Evolutionary conservation across 2,329 filamentous ascomycete species (phyloP), one percentile per base, ranked within the genome.

Genomic region (Onygenales sp.): DNA sequence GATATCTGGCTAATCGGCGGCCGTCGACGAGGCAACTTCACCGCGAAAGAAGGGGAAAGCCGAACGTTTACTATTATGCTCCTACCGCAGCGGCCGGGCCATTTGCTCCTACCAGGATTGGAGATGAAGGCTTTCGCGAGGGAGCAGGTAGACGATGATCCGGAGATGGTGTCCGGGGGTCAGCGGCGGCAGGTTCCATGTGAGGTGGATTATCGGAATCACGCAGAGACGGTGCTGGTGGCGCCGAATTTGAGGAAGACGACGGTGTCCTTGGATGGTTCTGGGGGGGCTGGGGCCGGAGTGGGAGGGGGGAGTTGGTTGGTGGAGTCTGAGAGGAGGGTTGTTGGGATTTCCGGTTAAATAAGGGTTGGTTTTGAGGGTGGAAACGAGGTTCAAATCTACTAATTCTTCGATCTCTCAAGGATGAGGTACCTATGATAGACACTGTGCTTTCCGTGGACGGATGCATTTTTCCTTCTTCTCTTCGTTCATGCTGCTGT

Each of bases 1-100:
- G 89, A 92, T 40, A 78, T 81, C 0, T 97, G 92, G 92, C 80
- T 96, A 1, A 74, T 97, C 2, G 91, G 89, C 21, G 92, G 91
- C 0, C 82, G 86, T 43, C 80, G 87, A 48, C 86, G 88, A 58
- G 87, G 86, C 0, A 87, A 88, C 63, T 94, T 95, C 62, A 78
- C 63, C 5, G 67, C 67, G 6, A 57, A 62, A 49, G 72, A 81
- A 57, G 73, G 71, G 44, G 74, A 81, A 54, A 63, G 64, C 3
- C 66, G 62, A 31, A 70, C 67, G 4, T 83, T 95, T 57, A 80
- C 83, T 0, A 70, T 97, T 6, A 75, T 94, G 51, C 74, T 97
- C 8, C 82, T 97, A 10, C 90, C 93, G 0, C 77, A 95, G 45
- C 81, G 85, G 51, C 77, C 88, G 32, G 92, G 93, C 0, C 83